Conservation (phyloP, 2,329 filamentous ascomycete species). For the Aspergillus fumigatus region DNA sequence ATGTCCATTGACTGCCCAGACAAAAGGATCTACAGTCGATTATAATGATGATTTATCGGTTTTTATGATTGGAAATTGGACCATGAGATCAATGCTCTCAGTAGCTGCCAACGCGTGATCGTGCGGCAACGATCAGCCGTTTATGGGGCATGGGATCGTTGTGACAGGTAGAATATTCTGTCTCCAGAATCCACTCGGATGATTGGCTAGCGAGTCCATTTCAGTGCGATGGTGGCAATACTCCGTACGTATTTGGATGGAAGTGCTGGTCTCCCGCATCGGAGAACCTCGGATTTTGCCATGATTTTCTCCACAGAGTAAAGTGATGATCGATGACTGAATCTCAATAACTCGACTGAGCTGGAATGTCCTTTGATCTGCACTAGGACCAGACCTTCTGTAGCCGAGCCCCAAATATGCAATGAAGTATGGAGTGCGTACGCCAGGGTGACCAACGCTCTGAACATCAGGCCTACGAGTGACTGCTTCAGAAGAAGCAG, state of each 20-base stretch:
- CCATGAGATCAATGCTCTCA: conserved; percentile 25
- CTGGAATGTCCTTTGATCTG: conserved; percentile 21
- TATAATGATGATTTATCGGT: neutral
- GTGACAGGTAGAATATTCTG: conserved; percentile 28
- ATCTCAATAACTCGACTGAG: conserved; percentile 8
- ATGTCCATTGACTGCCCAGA: neutral
- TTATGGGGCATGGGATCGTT: conserved; percentile 31
- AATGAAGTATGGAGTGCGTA: neutral
- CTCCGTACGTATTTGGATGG: neutral
- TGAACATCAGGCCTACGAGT: neutral
- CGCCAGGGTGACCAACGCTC: neutral
- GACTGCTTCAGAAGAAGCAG: neutral
- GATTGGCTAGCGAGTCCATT: conserved; percentile 12
- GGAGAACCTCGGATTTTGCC: neutral
- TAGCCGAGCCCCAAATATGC: conserved; percentile 14
- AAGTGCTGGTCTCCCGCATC: neutral
- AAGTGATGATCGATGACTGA: conserved; percentile 13
- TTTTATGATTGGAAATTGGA: conserved; percentile 2
- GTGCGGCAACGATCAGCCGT: conserved; percentile 35
- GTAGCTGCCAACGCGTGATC: conserved; percentile 14
- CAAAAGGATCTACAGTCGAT: conserved; percentile 11
- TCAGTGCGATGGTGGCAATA: conserved; percentile 1
- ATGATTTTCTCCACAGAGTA: neutral
- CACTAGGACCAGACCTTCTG: conserved; percentile 19
- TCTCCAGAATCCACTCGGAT: conserved; percentile 5